Evolutionary conservation across 106 monocot genomes (phyloP).

Genomic region (Dactylorhiza incarnata): DNA sequence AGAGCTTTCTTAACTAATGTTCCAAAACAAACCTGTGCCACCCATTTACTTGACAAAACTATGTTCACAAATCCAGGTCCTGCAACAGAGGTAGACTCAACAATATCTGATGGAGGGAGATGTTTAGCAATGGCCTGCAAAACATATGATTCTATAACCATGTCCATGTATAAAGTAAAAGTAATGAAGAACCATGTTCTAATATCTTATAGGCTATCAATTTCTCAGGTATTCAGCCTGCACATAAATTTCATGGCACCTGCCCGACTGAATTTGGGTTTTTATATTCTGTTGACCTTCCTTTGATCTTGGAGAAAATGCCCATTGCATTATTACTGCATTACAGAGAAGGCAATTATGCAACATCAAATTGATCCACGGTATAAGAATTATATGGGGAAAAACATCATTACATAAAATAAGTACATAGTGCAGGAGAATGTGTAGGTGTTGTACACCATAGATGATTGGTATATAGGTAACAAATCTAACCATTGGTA

Average conservation of each 20-base stretch:
- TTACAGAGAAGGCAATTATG: constrained; percentile 1
- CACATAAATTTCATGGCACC: constrained; percentile 29
- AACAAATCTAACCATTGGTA: constrained; percentile 75
- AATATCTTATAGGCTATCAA: neutral
- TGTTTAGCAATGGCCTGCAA: constrained; percentile 75
- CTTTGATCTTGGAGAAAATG: constrained; percentile 75
- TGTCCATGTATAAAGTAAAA: neutral
- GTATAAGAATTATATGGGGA: neutral
- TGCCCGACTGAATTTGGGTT: constrained; percentile 87
- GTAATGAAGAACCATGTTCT: neutral
- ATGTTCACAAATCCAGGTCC: constrained; percentile 80
- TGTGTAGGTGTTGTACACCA: neutral
- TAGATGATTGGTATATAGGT: neutral
- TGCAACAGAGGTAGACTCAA: constrained; percentile 79
- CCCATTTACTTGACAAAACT: constrained; percentile 61
- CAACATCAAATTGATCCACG: neutral
- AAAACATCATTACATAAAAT: constrained; percentile 6
- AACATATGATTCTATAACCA: neutral
- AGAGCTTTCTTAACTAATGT: too few relatives aligned
- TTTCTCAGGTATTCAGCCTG: neutral
- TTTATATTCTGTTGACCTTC: constrained; percentile 58
- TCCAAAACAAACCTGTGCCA: constrained; percentile 54
- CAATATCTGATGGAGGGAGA: constrained; percentile 61
- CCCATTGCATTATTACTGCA: constrained; percentile 97
- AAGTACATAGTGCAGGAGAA: neutral